Base-by-base conservation (phyloP, 768 basidiomycete species). In the Auriscalpium orientale region DNA sequence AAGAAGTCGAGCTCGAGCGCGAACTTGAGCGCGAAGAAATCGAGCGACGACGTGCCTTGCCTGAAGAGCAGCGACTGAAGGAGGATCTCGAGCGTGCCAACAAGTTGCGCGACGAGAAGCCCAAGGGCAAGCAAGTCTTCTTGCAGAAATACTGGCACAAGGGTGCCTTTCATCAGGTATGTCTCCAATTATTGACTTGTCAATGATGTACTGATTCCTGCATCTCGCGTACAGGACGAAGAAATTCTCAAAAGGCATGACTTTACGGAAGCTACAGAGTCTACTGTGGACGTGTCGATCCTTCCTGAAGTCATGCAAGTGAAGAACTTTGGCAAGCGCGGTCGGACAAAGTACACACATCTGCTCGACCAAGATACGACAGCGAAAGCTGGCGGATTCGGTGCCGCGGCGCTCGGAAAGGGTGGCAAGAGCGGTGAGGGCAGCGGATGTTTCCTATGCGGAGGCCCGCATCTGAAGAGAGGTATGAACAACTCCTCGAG, bases 111-210 rank as follows among this genome's bases (percentile, higher is more conserved):
- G 86, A 87, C 54, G 91, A 90, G 53, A 95, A 95, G 71, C 89
- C 91, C 1, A 89, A 97, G 67, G 92, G 91, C 3, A 80, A 90
- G 59, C 89, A 93, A 67, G 90, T 84, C 66, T 98, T 98, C 72
- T 70, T 98, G 59, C 94, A 98, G 69, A 98, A 97, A 72, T 99
- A 97, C 69, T 98, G 93, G 85, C 97, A 99, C 76, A 98, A 95
- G 72, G 97, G 97, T 64, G 97, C 95, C 57, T 99, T 98, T 77
- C 93, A 97, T 69, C 91, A 95, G 81, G 94, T 90, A 57, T 35
- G 78, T 66, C 11, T 44, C 21, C n/a, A 18, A 45, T 56, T 28
- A 51, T 43, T 45, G 18, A 47, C 28, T 18, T 37, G 18, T 36
- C 40, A 28, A 34, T 10, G 21, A 10, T 37, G 15, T 13, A 28